Evolutionary conservation across 2,329 filamentous ascomycete genomes (phyloP).

Genomic region (Penicillium janthinellum): DNA sequence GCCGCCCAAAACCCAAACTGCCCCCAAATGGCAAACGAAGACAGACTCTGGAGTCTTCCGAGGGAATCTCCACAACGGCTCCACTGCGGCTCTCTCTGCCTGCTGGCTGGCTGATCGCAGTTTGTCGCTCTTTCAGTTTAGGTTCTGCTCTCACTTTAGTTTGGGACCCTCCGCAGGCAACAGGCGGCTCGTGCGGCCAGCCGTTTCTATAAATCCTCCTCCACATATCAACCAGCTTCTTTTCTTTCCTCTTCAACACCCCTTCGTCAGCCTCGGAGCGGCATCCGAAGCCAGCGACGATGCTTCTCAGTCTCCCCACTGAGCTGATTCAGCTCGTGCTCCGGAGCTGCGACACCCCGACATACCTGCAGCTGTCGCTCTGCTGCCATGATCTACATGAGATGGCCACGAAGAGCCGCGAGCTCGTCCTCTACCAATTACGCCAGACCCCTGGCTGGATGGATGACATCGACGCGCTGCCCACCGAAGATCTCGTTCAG

Average conservation of each 20-base stretch:
- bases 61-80: not conserved
- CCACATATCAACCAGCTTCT: not conserved
- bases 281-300: conserved; percentile 5
- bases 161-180: conserved; percentile 1
- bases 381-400: conserved; percentile 40
- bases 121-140: not conserved
- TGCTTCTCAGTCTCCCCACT: conserved; percentile 41
- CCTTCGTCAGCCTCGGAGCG: not conserved
- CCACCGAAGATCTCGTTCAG: conserved; percentile 34
- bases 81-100: conserved; percentile 1
- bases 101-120: not conserved
- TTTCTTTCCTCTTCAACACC: not conserved
- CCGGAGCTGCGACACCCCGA: conserved; percentile 34
- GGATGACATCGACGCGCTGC: conserved; percentile 18
- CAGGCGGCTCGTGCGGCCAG: conserved; percentile 4
- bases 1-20: not conserved
- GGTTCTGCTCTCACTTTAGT: not conserved
- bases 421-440: conserved; percentile 42
- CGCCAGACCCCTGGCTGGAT: conserved; percentile 36
- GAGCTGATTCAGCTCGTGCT: conserved; percentile 46
- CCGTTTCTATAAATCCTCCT: conserved; percentile 4
- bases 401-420: conserved; percentile 38
- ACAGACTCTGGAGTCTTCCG: not conserved
- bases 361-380: conserved; percentile 42
- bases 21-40: no score